A percentile compares a stretch with the other conserved stretches of the same genome.
Conservation (phyloP, 2,329 filamentous ascomycete genomes). For the Fusarium xylarioides region DNA sequence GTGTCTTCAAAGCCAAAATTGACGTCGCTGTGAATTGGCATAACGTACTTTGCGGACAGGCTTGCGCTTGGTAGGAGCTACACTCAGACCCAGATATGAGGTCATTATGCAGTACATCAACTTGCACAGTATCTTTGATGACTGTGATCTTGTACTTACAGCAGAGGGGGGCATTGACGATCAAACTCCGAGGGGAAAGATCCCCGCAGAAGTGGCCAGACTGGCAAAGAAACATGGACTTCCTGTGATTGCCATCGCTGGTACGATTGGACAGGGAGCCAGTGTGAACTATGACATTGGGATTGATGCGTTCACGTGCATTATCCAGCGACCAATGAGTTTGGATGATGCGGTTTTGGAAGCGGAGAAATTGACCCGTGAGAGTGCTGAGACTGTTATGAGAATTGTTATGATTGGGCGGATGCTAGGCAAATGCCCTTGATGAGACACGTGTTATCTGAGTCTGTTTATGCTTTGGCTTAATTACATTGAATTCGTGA, state of each 20-base stretch:
- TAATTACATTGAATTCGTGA: neutral
- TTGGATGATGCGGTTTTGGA: conserved; percentile 45
- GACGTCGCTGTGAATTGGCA: conserved; percentile 62
- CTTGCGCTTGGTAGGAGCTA: conserved; percentile 58
- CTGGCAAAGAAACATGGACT: conserved; percentile 56
- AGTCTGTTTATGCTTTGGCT: neutral
- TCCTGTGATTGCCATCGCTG: conserved; percentile 54
- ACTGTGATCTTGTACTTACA: conserved; percentile 61
- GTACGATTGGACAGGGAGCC: conserved; percentile 48
- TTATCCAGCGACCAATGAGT: conserved; percentile 46
- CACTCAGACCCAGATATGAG: conserved; percentile 57
- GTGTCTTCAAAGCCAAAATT: conserved; percentile 45
- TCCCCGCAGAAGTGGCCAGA: conserved; percentile 61
- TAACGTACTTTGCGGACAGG: conserved; percentile 62
- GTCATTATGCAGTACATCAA: conserved; percentile 61
- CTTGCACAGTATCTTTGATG: conserved; percentile 55
- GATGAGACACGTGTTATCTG: neutral
- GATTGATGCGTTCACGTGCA: conserved; percentile 48
- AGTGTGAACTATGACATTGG: conserved; percentile 48
- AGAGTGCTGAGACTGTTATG: conserved; percentile 48
- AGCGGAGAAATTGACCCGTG: conserved; percentile 44
- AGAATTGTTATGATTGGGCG: conserved; percentile 46
- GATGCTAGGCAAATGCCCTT: conserved; percentile 36
- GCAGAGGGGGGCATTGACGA: conserved; percentile 63
- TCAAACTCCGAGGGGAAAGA: conserved; percentile 62